Base-by-base conservation (phyloP, 179 eudicot genomes). In the Spergularia azorica region DNA sequence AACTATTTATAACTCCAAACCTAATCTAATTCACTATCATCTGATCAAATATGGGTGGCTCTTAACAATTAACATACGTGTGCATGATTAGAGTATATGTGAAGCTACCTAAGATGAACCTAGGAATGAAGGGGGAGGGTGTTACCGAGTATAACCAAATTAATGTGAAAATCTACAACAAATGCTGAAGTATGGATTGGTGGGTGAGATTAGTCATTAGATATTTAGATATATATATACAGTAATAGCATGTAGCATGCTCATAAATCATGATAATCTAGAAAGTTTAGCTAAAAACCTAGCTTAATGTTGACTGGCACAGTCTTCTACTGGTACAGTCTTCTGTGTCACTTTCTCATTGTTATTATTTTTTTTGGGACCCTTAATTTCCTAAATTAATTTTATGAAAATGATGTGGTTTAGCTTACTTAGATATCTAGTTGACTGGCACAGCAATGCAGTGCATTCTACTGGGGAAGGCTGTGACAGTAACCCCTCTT, bases 381-480 rank as follows among this genome's bases (percentile, higher is more conserved):
- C 72, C 38, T 18, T 43, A 13, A 10, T 56, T 17, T 46, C 10
- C 48, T 11, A 9, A 17, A 17, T 9, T 67, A 14, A 67, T 0
- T n/a, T 67, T 13, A 50, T 52, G n/a, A 68, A 3, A 67, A 67
- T 17, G 71, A 50, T 9, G 15, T 55, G 58, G 16, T 55, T 55
- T 55, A 55, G 58, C 16, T 15, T 55, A 55, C 50, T 46, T 46
- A 46, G 39, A 6, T 46, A 55, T 10, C 58, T 50, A 17, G 10
- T 48, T 73, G 46, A 60, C 76, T 46, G 50, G 50, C 50, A 46
- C 50, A 46, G 50, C 50, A 46, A 46, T 39, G 79, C 41, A 69
- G 43, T 43, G 79, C 60, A 72, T 68, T 48, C 79, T 60, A 46
- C 79, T 77, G 68, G 79, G 79, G 74, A 50, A 77, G 74, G 79